Evolutionary conservation across 106 monocot genomes (phyloP).

Genomic region (Triglochin maritima): DNA sequence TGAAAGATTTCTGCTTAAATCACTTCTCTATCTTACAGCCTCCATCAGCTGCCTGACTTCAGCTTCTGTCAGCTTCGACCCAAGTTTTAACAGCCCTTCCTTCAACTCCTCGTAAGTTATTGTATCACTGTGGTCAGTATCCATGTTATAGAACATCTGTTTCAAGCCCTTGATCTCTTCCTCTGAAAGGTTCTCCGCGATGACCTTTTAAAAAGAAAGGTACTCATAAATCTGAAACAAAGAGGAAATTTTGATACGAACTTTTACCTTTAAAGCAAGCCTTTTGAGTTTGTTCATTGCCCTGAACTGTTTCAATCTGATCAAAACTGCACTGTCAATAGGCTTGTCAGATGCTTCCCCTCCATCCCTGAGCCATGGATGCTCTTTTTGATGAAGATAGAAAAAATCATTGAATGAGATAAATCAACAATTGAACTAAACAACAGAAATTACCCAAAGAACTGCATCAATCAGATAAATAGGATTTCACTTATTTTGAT

Average conservation of each 20-base stretch:
- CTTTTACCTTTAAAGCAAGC: slow-evolving; percentile 50
- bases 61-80: slow-evolving; percentile 52
- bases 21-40: slow-evolving; percentile 32
- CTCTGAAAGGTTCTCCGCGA: slow-evolving; percentile 62
- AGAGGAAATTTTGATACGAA: background rate
- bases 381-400: background rate
- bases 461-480: background rate
- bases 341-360: slow-evolving; percentile 59
- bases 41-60: slow-evolving; percentile 79
- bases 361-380: slow-evolving; percentile 54
- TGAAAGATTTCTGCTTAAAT: background rate
- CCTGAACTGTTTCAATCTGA: slow-evolving; percentile 78
- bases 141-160: slow-evolving; percentile 81
- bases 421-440: too few relatives aligned
- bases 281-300: slow-evolving; percentile 87
- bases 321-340: slow-evolving; percentile 57
- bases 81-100: slow-evolving; percentile 43
- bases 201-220: slow-evolving; percentile 27
- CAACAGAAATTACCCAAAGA: too few relatives aligned
- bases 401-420: too few relatives aligned
- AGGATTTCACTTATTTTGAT: background rate
- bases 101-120: slow-evolving; percentile 84
- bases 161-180: slow-evolving; percentile 74
- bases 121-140: slow-evolving; percentile 54
- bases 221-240: background rate